These are phyloP conservation scores for Aristolochia californica DNA, from an alignment of 164 flowering plant genomes.

Conservation along the genomic window DNA sequence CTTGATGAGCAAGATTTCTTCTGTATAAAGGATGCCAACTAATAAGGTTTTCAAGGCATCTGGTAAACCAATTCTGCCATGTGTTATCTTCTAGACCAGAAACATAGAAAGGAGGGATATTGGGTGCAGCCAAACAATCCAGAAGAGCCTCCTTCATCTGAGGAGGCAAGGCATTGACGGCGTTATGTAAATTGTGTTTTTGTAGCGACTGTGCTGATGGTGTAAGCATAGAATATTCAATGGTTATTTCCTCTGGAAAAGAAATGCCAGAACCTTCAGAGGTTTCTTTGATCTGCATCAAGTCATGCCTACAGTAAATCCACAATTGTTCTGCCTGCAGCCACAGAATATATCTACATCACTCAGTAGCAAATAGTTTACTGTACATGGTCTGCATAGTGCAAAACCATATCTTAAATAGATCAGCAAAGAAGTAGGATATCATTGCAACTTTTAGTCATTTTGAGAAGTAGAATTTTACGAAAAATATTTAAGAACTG, in stretches of 20 bases:
- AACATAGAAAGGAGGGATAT: conserved; percentile 10
- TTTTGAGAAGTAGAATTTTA: too few species aligned
- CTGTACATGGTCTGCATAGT: too few species aligned
- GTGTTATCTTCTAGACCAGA: conserved; percentile 34
- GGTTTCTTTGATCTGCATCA: conserved; percentile 24
- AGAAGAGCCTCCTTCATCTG: conserved; percentile 32
- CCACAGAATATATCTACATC: neutral
- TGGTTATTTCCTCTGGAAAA: conserved; percentile 15
- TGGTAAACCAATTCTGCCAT: conserved; percentile 25
- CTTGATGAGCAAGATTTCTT: conserved; percentile 17
- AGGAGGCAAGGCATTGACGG: conserved; percentile 30
- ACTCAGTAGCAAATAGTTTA: neutral
- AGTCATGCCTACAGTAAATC: conserved; percentile 36
- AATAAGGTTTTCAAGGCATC: conserved; percentile 23
- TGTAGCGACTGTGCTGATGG: conserved; percentile 8
- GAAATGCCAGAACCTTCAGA: conserved; percentile 19
- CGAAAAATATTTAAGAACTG: too few species aligned
- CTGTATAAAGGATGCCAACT: conserved; percentile 19
- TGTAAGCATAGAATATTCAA: conserved; percentile 9
- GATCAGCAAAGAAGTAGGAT: too few species aligned
- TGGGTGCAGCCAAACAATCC: conserved; percentile 39
- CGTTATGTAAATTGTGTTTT: conserved; percentile 23
- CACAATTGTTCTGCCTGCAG: conserved; percentile 46
- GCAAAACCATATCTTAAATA: too few species aligned
- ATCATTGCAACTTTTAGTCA: too few species aligned